Percentiles rank a stretch among this genome's conserved stretches.
Evolutionary conservation across 2,329 filamentous ascomycete species (phyloP).

Genomic region (Colletotrichum sp.): DNA sequence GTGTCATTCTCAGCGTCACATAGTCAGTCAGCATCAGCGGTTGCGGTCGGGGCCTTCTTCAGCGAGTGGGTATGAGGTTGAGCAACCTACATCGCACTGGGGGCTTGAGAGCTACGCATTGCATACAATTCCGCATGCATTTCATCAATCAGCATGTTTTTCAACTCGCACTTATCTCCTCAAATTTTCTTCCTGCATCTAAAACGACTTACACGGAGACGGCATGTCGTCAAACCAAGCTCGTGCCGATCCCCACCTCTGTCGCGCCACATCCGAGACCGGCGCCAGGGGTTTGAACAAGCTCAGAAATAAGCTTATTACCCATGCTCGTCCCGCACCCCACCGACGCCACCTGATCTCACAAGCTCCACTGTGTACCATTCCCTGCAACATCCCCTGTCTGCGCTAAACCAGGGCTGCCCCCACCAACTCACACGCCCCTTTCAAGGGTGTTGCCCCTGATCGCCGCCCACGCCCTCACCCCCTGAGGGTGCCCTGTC

Average conservation of each 20-base stretch:
- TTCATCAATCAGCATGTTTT: rapidly evolving
- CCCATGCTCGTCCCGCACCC: background rate
- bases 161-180: rapidly evolving
- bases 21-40: rapidly evolving
- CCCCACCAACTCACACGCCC: background rate
- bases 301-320: background rate
- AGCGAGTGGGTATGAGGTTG: rapidly evolving
- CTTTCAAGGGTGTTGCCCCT: background rate
- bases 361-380: rapidly evolving
- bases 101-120: background rate
- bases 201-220: background rate
- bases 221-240: background rate
- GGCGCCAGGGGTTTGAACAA: rapidly evolving
- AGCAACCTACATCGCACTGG: rapidly evolving
- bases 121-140: rapidly evolving
- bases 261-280: background rate
- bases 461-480: background rate
- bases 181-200: background rate
- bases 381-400: background rate
- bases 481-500: background rate
- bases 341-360: background rate
- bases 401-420: background rate
- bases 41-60: background rate
- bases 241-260: background rate
- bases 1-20: background rate